A percentile compares a stretch with the other conserved stretches of the same genome.
Conservation (phyloP, 2,329 filamentous ascomycete genomes). For the Apiospora phragmitis region DNA sequence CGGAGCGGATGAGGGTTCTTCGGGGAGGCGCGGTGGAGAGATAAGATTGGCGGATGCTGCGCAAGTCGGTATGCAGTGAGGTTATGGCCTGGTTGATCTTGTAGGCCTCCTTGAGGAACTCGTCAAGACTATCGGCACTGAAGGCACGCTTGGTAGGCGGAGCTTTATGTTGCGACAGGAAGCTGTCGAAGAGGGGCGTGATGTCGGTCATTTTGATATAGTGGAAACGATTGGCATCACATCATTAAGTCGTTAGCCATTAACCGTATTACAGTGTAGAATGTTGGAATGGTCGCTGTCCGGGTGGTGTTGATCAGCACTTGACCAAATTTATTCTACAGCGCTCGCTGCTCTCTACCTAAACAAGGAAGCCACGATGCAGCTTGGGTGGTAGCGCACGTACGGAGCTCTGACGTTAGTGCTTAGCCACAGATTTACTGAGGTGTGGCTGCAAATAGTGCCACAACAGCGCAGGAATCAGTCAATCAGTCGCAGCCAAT, state of each 20-base stretch:
- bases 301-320: background rate
- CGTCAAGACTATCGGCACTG: conserved; percentile 63
- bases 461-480: background rate
- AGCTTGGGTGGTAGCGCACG: background rate
- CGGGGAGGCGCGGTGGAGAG: conserved; percentile 76
- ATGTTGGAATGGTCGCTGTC: background rate
- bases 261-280: background rate
- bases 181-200: conserved; percentile 67
- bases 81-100: conserved; percentile 89
- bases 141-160: conserved; percentile 45
- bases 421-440: background rate
- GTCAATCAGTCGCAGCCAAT: background rate
- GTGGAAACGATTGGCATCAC: background rate
- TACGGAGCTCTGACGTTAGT: background rate
- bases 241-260: conserved; percentile 10
- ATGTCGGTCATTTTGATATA: conserved; percentile 55
- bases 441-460: background rate
- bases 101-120: conserved; percentile 92
- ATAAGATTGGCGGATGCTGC: conserved; percentile 84
- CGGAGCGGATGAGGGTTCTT: conserved; percentile 48
- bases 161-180: conserved; percentile 61
- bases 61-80: conserved; percentile 77
- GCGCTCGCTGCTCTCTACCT: background rate
- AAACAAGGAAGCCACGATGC: conserved; percentile 5
- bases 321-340: background rate